A percentile compares a stretch with the other conserved stretches of the same genome.
Evolutionary conservation across 345 rosid species (phyloP).

Genomic region (Isatis tinctoria): DNA sequence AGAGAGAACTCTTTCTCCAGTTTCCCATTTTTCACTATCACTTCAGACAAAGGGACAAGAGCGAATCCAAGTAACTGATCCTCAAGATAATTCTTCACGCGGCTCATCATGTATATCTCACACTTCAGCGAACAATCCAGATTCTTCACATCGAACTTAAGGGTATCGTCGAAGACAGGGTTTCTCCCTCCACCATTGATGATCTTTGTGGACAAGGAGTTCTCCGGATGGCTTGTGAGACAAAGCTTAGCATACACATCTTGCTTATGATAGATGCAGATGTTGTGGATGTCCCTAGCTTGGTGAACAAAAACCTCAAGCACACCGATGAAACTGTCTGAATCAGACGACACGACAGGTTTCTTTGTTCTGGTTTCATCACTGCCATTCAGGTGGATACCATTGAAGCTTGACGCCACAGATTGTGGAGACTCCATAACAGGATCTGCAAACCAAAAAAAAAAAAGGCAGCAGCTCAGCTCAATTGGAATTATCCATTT

Average conservation of each 20-base stretch:
- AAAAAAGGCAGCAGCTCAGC: background rate
- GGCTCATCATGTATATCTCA: conserved; percentile 96
- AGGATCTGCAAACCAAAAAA: conserved; percentile 24
- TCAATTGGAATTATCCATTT: background rate
- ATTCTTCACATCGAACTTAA: conserved; percentile 55
- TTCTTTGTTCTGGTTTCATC: conserved; percentile 38
- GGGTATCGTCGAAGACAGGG: conserved; percentile 83
- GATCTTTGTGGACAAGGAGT: conserved; percentile 70
- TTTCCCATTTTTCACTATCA: conserved; percentile 56
- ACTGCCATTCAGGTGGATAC: conserved; percentile 39
- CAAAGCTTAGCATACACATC: conserved; percentile 98
- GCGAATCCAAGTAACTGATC: conserved; percentile 92
- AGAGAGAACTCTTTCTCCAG: conserved; percentile 91
- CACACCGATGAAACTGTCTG: conserved; percentile 44
- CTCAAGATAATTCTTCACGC: conserved; percentile 95
- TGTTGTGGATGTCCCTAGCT: conserved; percentile 96
- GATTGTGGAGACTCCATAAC: conserved; percentile 94
- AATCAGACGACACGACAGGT: conserved; percentile 21
- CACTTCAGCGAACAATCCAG: conserved; percentile 78
- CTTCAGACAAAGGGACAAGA: conserved; percentile 88
- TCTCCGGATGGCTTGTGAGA: conserved; percentile 70
- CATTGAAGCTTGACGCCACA: conserved; percentile 69
- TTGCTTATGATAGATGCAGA: conserved; percentile 98
- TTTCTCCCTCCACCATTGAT: conserved; percentile 98
- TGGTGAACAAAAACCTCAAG: conserved; percentile 82